Evolutionary conservation across 768 basidiomycete species (phyloP).

Genomic region (Leccinum incarnatum): DNA sequence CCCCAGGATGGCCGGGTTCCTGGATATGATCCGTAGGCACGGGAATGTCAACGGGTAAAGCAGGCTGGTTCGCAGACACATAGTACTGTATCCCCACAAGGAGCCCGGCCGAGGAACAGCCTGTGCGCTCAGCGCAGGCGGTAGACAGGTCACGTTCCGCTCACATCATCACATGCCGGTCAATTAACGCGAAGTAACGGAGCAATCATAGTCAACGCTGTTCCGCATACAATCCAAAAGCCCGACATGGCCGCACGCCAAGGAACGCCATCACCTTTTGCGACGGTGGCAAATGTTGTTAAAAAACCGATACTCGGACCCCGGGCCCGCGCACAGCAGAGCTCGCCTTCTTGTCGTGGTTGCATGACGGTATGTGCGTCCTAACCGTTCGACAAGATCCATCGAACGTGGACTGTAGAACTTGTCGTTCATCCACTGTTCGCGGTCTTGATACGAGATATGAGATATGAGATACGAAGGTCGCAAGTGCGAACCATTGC

Average conservation of each 20-base stretch:
- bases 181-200: neutral
- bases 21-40: slow-evolving; percentile 18
- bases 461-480: neutral
- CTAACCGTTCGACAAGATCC: slow-evolving; percentile 1
- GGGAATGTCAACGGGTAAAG: neutral
- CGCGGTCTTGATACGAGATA: neutral
- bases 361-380: neutral
- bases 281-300: neutral
- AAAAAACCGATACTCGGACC: slow-evolving; percentile 1
- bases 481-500: neutral
- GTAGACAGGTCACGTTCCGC: neutral
- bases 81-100: slow-evolving; percentile 2
- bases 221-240: neutral
- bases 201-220: slow-evolving; percentile 6
- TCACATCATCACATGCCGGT: neutral
- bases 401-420: slow-evolving; percentile 1
- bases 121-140: neutral
- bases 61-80: neutral
- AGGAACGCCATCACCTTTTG: slow-evolving; percentile 3
- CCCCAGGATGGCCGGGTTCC: neutral
- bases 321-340: slow-evolving; percentile 8
- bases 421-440: neutral
- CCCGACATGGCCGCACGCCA: neutral
- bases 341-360: neutral
- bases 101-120: neutral